A percentile compares a stretch with the other conserved stretches of the same genome.
Evolutionary conservation across 1,284 basidiomycete species (phyloP).

Genomic region (Leccinum glutinopallens): DNA sequence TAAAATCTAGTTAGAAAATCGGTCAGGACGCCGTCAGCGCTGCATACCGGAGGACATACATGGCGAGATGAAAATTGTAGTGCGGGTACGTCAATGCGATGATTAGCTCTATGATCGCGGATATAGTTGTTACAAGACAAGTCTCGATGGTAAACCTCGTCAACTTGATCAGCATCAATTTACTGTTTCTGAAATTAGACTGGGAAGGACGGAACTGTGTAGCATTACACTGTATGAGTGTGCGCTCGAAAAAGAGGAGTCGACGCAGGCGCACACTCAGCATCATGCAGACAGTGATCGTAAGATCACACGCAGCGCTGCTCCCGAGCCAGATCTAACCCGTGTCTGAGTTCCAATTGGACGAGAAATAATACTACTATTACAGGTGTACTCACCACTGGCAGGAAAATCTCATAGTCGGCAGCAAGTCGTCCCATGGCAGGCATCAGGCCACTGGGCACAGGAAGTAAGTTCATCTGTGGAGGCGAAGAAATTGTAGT

Average conservation of each 20-base stretch:
- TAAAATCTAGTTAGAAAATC: conserved; percentile 11
- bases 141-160: background rate
- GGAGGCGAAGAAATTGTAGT: background rate
- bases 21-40: background rate
- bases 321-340: background rate
- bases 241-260: background rate
- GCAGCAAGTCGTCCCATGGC: too few relatives aligned
- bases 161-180: background rate
- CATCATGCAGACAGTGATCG: background rate
- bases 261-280: background rate
- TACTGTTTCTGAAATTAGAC: background rate
- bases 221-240: background rate
- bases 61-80: conserved; percentile 11
- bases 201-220: background rate
- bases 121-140: background rate
- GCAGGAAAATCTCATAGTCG: too few relatives aligned
- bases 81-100: background rate
- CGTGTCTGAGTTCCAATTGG: background rate
- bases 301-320: too few relatives aligned
- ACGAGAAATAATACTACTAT: background rate
- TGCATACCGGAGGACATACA: conserved; percentile 5
- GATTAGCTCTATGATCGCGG: background rate
- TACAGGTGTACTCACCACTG: background rate
- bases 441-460: too few relatives aligned
- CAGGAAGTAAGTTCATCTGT: too few relatives aligned